Base-by-base conservation (phyloP, 148 eudicot species). In the Cornus suecica region DNA sequence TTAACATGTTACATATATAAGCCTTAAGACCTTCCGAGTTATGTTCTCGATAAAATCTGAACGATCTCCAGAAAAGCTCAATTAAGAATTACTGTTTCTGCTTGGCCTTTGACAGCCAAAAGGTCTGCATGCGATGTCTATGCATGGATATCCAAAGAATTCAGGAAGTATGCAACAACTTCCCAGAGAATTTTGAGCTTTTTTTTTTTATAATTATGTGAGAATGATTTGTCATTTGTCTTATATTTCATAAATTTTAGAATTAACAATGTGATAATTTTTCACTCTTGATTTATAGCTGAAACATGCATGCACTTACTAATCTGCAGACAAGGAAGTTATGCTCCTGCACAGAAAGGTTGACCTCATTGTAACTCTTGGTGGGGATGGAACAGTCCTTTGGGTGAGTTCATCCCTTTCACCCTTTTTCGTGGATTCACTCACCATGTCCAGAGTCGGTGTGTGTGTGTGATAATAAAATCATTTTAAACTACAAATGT, bases 331-430 rank as follows among this genome's bases (percentile, higher is more conserved):
- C 60, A 75, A 88, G 76, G 97, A 90, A 76, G 80, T 90, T 70
- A 73, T 76, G 80, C 84, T 75, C 60, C 85, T 95, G 73, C 99
- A 95, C 83, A 81, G 80, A 62, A 93, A 91, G 75, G 97, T 95
- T 83, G 99, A 95, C 74, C 90, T 95, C 66, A 84, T 95, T 73
- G 93, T 95, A 81, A 95, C 99, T 61, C 99, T 95, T 65, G 99
- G 99, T 74, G 99, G 98, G 37, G 99, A 95, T 83, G 99, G 99
- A 79, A 95, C 99, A 62, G 99, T 95, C 63, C 93, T 95, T 73
- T 95, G 99, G 99, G 99, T 95, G 90, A 77, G 94, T 82, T 60
- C 72, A 20, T 77, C 69, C 71, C 24, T 10, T 66, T 58, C 31
- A 51, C 4, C 60, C 29, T 67, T 14, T 67, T 14, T 62, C 7